Percentiles rank a stretch among this genome's conserved stretches.
phyloP scores from a whole-genome alignment of 768 basidiomycete genomes.

The Mycena belliarum region DNA sequence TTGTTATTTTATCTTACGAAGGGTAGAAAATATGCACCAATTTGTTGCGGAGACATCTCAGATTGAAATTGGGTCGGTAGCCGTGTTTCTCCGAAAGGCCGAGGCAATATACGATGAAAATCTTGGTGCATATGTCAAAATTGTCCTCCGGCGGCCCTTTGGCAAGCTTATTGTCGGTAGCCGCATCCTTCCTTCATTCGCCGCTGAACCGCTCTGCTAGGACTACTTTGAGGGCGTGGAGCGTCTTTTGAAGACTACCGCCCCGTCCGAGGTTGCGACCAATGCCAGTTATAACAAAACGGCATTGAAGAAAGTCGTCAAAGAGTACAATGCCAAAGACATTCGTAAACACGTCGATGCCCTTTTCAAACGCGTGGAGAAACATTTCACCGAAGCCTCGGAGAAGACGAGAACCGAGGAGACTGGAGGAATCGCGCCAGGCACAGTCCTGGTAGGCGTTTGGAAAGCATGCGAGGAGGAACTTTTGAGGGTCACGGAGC shows the following conservation, averaged over 20 bases:
- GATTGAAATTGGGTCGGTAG: slow-evolving; percentile 64
- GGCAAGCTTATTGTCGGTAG: slow-evolving; percentile 77
- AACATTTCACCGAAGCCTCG: slow-evolving; percentile 88
- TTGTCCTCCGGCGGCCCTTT: slow-evolving; percentile 85
- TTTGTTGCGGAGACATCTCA: slow-evolving; percentile 82
- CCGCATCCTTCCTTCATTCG: neutral
- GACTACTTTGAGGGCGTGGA: slow-evolving; percentile 95
- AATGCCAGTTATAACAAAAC: slow-evolving; percentile 77
- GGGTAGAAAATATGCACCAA: slow-evolving; percentile 92
- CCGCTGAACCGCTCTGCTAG: slow-evolving; percentile 39
- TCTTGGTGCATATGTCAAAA: slow-evolving; percentile 79
- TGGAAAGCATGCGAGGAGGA: slow-evolving; percentile 93
- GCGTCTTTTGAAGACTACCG: slow-evolving; percentile 78
- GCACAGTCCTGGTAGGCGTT: slow-evolving; percentile 75
- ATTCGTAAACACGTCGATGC: slow-evolving; percentile 85
- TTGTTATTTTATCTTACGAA: neutral
- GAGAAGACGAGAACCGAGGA: slow-evolving; percentile 65
- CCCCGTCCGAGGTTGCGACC: slow-evolving; percentile 72
- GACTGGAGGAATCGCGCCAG: slow-evolving; percentile 51
- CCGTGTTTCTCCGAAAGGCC: slow-evolving; percentile 67
- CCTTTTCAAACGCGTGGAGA: slow-evolving; percentile 89
- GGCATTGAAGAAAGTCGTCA: slow-evolving; percentile 79
- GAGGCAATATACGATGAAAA: slow-evolving; percentile 90
- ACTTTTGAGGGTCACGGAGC: slow-evolving; percentile 68
- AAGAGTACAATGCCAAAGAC: slow-evolving; percentile 87